Base-by-base conservation (phyloP, 1,139 yeast genomes). In the Ashbya aceris region DNA sequence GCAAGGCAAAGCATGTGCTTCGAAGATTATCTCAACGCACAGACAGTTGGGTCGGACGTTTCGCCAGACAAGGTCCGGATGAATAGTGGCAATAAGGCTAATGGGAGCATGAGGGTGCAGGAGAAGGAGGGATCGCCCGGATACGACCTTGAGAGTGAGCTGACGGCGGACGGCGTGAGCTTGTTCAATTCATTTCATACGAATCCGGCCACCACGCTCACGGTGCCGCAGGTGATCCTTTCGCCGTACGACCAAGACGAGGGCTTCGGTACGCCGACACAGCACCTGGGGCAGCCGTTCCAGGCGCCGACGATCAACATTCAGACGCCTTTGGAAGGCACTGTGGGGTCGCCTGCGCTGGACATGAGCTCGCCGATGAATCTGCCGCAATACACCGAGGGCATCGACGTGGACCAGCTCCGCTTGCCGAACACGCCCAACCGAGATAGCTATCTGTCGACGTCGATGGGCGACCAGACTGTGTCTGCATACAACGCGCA, bases 251-350 rank as follows among this genome's bases (percentile, higher is more conserved):
- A 23, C n/a, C 17, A 34, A 29, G n/a, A 10, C 6, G 27, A 14
- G 27, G 8, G 27, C 12, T 14, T 14, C 29, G 12, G n/a, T 5
- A 20, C 27, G 12, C 29, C 27, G 20, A 10, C n/a, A 10, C 29
- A 34, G 11, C 13, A n/a, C 11, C n/a, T 9, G 27, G 29, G 27
- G 5, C 10, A n/a, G 37, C 12, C 35, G n/a, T 17, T 42, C 11
- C 33, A 38, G 38, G 35, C 45, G 10, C 45, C 45, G 27, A 36
- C 40, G 7, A 42, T 42, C 6, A 42, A 37, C 17, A 35, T 42
- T 9, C 40, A 42, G 29, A 17, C 27, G 4, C 37, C 37, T 7
- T n/a, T 10, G 29, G 37, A 34, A 5, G 14, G n/a, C 14, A 5
- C 35, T 11, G 14, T 11, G 7, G 12, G 12, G 35, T 32, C 12